phyloP scores from a whole-genome alignment of 73 alveolate species.

The Symbiodinium natans region DNA sequence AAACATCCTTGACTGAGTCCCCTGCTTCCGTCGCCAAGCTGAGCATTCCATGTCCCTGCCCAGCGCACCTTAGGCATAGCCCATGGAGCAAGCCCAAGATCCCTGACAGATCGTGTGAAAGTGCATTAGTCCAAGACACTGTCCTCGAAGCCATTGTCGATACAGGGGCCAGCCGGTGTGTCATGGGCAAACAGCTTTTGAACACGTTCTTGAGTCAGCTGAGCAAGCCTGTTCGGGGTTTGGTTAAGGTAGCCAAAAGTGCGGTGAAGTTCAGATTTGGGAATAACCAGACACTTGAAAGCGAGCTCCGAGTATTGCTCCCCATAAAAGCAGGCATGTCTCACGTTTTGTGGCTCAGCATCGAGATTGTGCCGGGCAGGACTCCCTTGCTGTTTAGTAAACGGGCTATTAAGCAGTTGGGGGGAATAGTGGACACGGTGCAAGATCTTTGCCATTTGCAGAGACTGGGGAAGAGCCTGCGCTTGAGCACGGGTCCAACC shows the following conservation, averaged over 20 bases:
- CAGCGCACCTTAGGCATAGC: background rate
- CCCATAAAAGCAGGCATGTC: background rate
- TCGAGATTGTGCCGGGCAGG: conserved; percentile 23
- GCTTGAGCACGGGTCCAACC: background rate
- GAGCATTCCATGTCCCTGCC: too few species aligned
- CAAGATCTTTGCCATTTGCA: background rate
- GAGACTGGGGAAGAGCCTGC: background rate
- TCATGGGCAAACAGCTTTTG: background rate
- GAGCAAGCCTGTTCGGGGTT: too few species aligned
- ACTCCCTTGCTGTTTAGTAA: conserved; percentile 35
- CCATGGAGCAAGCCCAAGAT: too few species aligned
- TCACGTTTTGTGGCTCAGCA: background rate
- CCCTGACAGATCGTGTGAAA: too few species aligned
- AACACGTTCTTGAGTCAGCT: background rate
- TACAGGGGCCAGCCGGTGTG: conserved; percentile 58
- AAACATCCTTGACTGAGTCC: too few species aligned
- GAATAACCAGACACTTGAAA: background rate
- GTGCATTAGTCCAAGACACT: too few species aligned
- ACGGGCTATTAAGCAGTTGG: conserved; percentile 40
- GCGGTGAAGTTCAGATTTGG: conserved; percentile 26
- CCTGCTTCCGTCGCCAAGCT: background rate
- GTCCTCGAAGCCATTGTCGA: background rate
- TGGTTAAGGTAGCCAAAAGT: background rate
- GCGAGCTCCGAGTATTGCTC: background rate
- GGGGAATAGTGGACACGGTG: background rate